Percentiles rank a stretch among this genome's conserved stretches.
phyloP scores from a whole-genome alignment of 2,329 filamentous ascomycete species.

The Arthrobotrys sinensis region DNA sequence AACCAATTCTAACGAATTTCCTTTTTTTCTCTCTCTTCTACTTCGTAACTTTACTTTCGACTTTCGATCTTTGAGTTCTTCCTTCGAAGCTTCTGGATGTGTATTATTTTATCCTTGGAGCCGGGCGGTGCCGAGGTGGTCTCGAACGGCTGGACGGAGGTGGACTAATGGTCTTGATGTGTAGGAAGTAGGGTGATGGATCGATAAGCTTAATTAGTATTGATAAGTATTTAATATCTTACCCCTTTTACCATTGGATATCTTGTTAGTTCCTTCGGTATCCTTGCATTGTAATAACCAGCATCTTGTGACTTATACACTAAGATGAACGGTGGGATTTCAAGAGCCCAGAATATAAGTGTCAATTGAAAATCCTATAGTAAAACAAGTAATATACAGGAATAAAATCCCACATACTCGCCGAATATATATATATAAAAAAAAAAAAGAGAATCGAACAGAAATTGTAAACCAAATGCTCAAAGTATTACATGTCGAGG shows the following conservation, averaged over 20 bases:
- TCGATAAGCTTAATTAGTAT: not conserved
- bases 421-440: conserved; percentile 10
- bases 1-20: conserved; percentile 35
- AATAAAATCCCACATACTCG: conserved; percentile 23
- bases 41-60: conserved; percentile 24
- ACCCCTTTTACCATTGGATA: too few species aligned
- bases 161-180: not conserved
- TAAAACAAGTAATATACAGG: conserved; percentile 39
- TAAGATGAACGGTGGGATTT: too few species aligned
- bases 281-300: not conserved
- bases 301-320: not conserved
- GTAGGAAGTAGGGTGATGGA: not conserved
- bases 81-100: not conserved
- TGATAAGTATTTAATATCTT: too few species aligned
- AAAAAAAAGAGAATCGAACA: conserved; percentile 2
- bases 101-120: conserved; percentile 12
- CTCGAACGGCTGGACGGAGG: too few species aligned
- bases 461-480: not conserved
- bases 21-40: conserved; percentile 22
- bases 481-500: not conserved
- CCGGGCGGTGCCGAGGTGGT: not conserved
- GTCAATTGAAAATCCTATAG: conserved; percentile 6
- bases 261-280: too few species aligned
- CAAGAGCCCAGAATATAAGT: not conserved
- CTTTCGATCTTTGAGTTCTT: conserved; percentile 11